These are phyloP conservation scores for Botrytis hyacinthi DNA, from an alignment of 2,329 filamentous ascomycete genomes.

Conservation along the genomic window DNA sequence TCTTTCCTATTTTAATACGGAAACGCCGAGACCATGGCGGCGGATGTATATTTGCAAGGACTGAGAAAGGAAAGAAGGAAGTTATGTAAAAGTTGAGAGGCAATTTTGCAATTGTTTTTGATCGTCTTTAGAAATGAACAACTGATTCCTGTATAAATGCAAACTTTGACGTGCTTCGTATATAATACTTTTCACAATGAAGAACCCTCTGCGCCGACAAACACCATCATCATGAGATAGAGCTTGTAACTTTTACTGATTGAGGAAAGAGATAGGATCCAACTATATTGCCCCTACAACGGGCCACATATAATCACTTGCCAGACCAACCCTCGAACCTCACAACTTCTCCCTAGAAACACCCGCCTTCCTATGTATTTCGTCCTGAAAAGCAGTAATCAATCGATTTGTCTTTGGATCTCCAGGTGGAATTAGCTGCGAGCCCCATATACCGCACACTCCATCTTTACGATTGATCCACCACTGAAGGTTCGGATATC, in stretches of 20 bases:
- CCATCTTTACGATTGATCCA: slow-evolving; percentile 43
- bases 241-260: neutral
- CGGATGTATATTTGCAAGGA: no score
- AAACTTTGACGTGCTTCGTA: neutral
- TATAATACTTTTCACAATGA: neutral
- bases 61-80: neutral
- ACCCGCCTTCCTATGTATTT: slow-evolving; percentile 39
- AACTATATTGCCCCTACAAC: no score
- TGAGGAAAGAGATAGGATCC: neutral
- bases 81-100: neutral
- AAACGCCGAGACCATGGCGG: neutral
- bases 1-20: neutral
- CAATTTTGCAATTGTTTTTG: neutral
- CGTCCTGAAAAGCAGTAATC: slow-evolving; percentile 42
- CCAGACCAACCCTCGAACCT: neutral
- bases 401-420: slow-evolving; percentile 41
- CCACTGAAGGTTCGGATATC: slow-evolving; percentile 49
- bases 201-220: neutral
- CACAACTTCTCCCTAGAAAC: slow-evolving; percentile 6
- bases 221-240: neutral
- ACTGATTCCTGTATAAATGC: neutral
- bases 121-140: neutral
- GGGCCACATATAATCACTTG: neutral
- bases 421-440: slow-evolving; percentile 45
- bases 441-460: slow-evolving; percentile 44